Conservation (phyloP, 805 yeast genomes). For the Clavispora carvajalis region DNA sequence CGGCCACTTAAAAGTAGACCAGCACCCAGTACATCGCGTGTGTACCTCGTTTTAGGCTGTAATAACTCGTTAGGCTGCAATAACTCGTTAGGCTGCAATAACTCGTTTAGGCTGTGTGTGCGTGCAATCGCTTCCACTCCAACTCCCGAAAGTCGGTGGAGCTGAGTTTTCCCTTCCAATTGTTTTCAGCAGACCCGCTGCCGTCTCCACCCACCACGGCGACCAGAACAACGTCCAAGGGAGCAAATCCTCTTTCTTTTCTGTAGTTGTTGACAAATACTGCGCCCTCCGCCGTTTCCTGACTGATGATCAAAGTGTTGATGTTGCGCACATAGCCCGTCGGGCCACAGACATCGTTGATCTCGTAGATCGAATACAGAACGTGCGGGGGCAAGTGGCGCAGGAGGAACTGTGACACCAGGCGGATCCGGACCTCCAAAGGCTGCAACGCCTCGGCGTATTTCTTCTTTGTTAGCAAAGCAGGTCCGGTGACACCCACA, state of each 20-base stretch:
- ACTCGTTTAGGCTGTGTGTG: too few species aligned
- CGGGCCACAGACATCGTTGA: slow-evolving; percentile 91
- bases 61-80: too few species aligned
- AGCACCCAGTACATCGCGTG: too few species aligned
- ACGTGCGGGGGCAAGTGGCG: slow-evolving; percentile 41
- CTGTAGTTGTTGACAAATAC: slow-evolving; percentile 64
- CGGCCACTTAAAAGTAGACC: too few species aligned
- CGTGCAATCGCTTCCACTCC: slow-evolving; percentile 7
- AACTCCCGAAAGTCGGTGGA: slow-evolving; percentile 69
- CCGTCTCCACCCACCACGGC: slow-evolving; percentile 61
- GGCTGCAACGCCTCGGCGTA: slow-evolving; percentile 60
- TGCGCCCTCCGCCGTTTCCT: slow-evolving; percentile 77
- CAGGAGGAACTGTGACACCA: slow-evolving; percentile 46
- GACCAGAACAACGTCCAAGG: slow-evolving; percentile 34
- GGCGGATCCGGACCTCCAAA: slow-evolving; percentile 44
- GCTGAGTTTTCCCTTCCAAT: slow-evolving; percentile 71
- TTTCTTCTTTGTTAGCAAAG: slow-evolving; percentile 68
- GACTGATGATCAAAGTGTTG: slow-evolving; percentile 74
- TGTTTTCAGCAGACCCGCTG: slow-evolving; percentile 21
- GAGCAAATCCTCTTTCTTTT: slow-evolving; percentile 45
- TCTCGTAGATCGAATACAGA: slow-evolving; percentile 49
- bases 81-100: too few species aligned
- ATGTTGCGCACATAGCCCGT: slow-evolving; percentile 72
- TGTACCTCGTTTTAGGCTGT: too few species aligned
- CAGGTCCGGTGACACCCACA: slow-evolving; percentile 79